Base-by-base conservation (phyloP, 768 basidiomycete species). In the Trametes meyenii region DNA sequence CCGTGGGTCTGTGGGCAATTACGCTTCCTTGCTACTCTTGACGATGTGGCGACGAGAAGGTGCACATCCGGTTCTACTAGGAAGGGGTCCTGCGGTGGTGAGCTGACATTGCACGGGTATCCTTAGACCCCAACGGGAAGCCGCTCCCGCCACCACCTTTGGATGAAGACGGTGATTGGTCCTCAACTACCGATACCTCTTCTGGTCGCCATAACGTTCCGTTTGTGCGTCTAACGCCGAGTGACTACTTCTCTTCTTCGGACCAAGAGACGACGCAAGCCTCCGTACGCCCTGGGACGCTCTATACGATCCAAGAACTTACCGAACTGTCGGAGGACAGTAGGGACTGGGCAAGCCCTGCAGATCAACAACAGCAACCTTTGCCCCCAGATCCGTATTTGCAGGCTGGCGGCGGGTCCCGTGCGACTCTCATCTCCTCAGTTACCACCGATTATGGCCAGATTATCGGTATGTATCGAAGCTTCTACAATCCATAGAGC, bases 241-340 rank as follows among this genome's bases (percentile, higher is more conserved):
- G 54, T 40, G 62, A 64, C n/a, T 60, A 60, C 35, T 38, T 64
- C n/a, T 64, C 62, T 4, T 63, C 62, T 12, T 58, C 62, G n/a
- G 62, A 64, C 19, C 58, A 60, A 36, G 62, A 58, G 40, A 63
- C 62, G 0, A 58, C 52, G 16, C 33, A 55, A 33, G 53, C 62
- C 12, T 64, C 54, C 5, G 60, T 42, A n/a, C 63, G 19, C 39
- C 58, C 52, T 29, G 36, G 59, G 73, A 76, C 35, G 55, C 74
- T 90, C 60, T 87, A 83, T 60, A 88, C 85, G 4, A 92, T 92
- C 61, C 79, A 82, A 23, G 89, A 92, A 73, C 74, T 72, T 48
- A 86, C 88, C 16, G 89, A 91, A 69, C 78, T 79, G 36, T 85
- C 88, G 38, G 87, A 68, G 49, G 58, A 67, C 23, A 63, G 46